Evolutionary conservation across 2,329 filamentous ascomycete genomes (phyloP), one percentile per base, ranked within the genome.

Genomic region (Alternaria sp.): DNA sequence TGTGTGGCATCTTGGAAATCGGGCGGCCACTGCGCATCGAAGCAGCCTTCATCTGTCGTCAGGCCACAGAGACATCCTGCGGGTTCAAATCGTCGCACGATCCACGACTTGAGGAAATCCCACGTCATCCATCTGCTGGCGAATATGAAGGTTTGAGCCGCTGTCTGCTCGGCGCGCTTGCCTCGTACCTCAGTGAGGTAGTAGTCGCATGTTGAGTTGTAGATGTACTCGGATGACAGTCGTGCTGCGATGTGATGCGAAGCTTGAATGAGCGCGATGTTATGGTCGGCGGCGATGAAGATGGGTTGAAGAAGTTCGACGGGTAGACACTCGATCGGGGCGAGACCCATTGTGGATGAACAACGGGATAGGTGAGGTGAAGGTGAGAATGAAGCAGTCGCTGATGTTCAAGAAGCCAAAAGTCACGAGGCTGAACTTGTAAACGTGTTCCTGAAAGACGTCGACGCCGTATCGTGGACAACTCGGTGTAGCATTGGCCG

Each of bases 261-360:
- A 6, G 45, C 71, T 66, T 7, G 74, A 71, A 45, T 80, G 80
- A 59, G 70, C 40, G 83, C 81, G 30, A 83, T 66, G 64, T 86
- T 84, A 23, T 82, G 69, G 8, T 44, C 71, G 6, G 82, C 81
- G 26, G 80, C 72, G n/a, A 84, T 74, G 63, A 87, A 87, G 49
- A 87, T 85, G 44, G 80, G 77, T 67, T 87, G 82, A n/a, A 87
- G 77, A 12, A 87, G 71, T 70, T 87, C 85, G 4, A 80, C 71
- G 0, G 85, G 85, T 0, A 87, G 76, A 5, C 59, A 66, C 67
- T 87, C 84, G 12, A 87, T 68, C 9, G 73, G 66, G 17, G 73
- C 59, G 8, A 65, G 32, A 3, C 50, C 45, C 72, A 74, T 75
- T 51, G 26, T 15, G 1, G 13, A n/a, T 2, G 49, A 12, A 7